phyloP scores from a whole-genome alignment of 352 stramenopile species.

The Pythium myriotylum region DNA sequence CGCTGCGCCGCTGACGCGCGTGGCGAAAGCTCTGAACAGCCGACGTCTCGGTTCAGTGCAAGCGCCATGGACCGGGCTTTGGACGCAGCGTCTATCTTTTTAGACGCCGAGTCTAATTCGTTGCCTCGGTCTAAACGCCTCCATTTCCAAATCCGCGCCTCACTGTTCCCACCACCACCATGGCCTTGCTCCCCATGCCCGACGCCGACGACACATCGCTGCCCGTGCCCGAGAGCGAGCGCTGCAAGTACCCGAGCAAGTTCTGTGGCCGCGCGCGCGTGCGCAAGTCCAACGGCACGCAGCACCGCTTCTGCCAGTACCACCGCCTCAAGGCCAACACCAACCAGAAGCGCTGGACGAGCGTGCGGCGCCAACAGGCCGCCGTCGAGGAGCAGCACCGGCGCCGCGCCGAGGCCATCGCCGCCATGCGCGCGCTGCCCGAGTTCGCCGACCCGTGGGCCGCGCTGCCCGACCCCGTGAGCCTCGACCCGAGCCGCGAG shows the following conservation, averaged over 20 bases:
- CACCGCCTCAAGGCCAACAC: constrained; percentile 17
- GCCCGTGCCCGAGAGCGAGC: neutral
- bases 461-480: constrained; percentile 9
- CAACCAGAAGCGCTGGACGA: constrained; percentile 21
- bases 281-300: constrained; percentile 13
- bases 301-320: constrained; percentile 21
- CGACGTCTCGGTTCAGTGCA: neutral
- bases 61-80: neutral
- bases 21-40: constrained; percentile 1
- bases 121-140: no score
- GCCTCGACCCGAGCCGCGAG: neutral
- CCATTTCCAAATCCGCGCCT: no score
- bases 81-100: neutral
- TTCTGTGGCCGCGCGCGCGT: constrained; percentile 10
- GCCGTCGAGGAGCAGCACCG: constrained; percentile 4
- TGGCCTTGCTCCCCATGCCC: no score
- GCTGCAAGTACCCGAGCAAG: constrained; percentile 22
- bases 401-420: neutral
- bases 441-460: neutral
- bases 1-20: neutral
- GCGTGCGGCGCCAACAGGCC: constrained; percentile 7
- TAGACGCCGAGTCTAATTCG: neutral
- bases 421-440: neutral
- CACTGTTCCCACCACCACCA: no score
- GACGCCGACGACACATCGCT: neutral